Evolutionary conservation across 2,329 filamentous ascomycete genomes (phyloP).

Genomic region (Xylariales sp.): DNA sequence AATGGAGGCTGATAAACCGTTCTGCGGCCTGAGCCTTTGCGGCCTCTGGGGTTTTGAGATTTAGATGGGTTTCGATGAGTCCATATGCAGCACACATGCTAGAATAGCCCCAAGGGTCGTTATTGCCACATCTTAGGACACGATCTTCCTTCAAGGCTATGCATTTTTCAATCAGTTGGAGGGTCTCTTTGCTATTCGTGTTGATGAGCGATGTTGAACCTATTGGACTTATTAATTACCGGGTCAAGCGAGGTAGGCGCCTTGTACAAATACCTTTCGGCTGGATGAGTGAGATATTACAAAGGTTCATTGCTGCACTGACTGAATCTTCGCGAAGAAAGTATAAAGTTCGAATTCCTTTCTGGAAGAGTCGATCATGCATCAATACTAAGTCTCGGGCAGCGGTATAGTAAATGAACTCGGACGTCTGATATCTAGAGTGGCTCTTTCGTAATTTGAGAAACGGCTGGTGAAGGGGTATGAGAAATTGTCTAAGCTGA

Average conservation of each 20-base stretch:
- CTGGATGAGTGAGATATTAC: slow-evolving; percentile 70
- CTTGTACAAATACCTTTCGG: slow-evolving; percentile 54
- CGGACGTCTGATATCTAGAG: slow-evolving; percentile 71
- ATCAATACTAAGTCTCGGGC: slow-evolving; percentile 71
- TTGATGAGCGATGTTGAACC: slow-evolving; percentile 71
- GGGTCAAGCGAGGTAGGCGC: background rate
- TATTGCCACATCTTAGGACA: slow-evolving; percentile 70
- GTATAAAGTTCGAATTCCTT: slow-evolving; percentile 68
- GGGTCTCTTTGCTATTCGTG: slow-evolving; percentile 69
- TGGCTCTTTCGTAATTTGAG: slow-evolving; percentile 69
- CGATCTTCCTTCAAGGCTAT: slow-evolving; percentile 71
- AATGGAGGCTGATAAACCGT: slow-evolving; percentile 69
- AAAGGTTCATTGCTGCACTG: slow-evolving; percentile 70
- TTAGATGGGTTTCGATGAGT: slow-evolving; percentile 69
- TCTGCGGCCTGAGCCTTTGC: slow-evolving; percentile 70
- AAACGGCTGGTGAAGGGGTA: slow-evolving; percentile 70
- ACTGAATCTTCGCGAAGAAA: slow-evolving; percentile 70
- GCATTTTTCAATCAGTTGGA: slow-evolving; percentile 71
- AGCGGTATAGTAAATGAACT: slow-evolving; percentile 72
- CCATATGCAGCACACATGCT: slow-evolving; percentile 72
- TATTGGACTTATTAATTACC: slow-evolving; percentile 37
- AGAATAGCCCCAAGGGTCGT: slow-evolving; percentile 72
- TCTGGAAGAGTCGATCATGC: slow-evolving; percentile 69
- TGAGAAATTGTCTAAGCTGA: slow-evolving; percentile 71
- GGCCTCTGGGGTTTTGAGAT: slow-evolving; percentile 65